Evolutionary conservation across 1,284 basidiomycete species (phyloP).

Genomic region (Cryptococcus sp.): DNA sequence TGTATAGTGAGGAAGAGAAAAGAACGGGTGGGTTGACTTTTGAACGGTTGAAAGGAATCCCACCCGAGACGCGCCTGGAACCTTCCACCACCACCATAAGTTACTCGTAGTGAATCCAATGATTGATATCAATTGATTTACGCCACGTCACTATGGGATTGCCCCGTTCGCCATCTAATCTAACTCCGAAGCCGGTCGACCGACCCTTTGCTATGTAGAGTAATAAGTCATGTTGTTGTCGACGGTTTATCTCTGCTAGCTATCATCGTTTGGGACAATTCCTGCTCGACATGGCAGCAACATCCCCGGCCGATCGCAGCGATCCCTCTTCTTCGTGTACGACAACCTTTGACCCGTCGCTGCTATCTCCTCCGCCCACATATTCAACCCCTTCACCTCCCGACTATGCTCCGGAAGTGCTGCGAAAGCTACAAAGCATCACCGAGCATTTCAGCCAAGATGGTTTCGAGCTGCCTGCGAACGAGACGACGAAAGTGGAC

Average conservation of each 20-base stretch:
- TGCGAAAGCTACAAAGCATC: constrained; percentile 11
- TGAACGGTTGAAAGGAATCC: neutral
- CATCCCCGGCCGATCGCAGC: no score
- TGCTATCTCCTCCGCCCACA: neutral
- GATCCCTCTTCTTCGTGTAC: no score
- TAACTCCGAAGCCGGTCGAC: no score
- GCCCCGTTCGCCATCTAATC: no score
- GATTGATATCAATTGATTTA: no score
- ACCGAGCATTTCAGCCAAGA: constrained; percentile 23
- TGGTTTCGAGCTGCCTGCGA: constrained; percentile 20
- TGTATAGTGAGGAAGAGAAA: no score
- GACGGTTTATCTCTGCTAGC: no score
- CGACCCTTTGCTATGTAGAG: no score
- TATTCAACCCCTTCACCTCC: neutral
- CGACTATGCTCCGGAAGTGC: neutral
- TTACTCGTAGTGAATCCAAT: no score
- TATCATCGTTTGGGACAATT: neutral
- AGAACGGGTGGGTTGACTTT: no score
- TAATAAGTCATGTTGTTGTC: no score
- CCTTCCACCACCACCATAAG: neutral
- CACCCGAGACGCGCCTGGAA: neutral
- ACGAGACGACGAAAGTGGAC: constrained; percentile 8
- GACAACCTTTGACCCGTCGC: neutral
- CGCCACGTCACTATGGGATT: no score
- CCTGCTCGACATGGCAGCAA: neutral